Evolutionary conservation across 2,329 filamentous ascomycete genomes (phyloP).

Genomic region (Trichoderma sp.): DNA sequence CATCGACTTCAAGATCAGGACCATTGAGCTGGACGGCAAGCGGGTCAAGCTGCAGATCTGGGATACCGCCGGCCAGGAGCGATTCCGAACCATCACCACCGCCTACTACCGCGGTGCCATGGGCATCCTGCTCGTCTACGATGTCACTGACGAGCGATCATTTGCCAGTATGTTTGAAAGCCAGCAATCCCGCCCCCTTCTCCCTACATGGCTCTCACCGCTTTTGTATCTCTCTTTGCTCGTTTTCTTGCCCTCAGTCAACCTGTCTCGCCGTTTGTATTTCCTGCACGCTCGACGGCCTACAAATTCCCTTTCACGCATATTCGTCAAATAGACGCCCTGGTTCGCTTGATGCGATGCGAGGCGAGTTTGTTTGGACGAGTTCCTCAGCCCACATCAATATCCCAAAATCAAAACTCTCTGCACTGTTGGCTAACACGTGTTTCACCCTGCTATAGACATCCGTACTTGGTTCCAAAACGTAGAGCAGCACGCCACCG

Average conservation of each 20-base stretch:
- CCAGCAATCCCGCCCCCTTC: not conserved
- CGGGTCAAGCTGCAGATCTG: constrained; percentile 99
- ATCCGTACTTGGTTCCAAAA: constrained; percentile 99
- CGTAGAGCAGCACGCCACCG: constrained; percentile 95
- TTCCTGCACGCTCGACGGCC: not conserved
- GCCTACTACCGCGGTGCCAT: constrained; percentile 98
- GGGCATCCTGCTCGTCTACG: constrained; percentile 96
- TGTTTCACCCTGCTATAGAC: constrained; percentile 56
- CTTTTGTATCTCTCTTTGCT: not conserved
- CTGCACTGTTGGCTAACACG: constrained; percentile 6
- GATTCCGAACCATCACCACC: constrained; percentile 97
- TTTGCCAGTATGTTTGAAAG: constrained; percentile 75
- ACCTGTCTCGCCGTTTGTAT: not conserved
- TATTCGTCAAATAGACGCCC: not conserved
- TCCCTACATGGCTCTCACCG: constrained; percentile 17
- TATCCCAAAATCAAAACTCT: not conserved
- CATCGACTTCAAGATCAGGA: constrained; percentile 99
- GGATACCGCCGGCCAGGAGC: constrained; percentile 98
- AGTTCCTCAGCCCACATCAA: not conserved
- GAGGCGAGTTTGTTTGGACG: not conserved
- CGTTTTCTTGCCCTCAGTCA: not conserved
- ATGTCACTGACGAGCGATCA: constrained; percentile 94
- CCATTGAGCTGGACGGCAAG: constrained; percentile 98
- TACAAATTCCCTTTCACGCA: not conserved
- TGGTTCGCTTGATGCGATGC: not conserved